Conservation (phyloP, 169 alveolate species). For the Perkinsus chesapeaki region DNA sequence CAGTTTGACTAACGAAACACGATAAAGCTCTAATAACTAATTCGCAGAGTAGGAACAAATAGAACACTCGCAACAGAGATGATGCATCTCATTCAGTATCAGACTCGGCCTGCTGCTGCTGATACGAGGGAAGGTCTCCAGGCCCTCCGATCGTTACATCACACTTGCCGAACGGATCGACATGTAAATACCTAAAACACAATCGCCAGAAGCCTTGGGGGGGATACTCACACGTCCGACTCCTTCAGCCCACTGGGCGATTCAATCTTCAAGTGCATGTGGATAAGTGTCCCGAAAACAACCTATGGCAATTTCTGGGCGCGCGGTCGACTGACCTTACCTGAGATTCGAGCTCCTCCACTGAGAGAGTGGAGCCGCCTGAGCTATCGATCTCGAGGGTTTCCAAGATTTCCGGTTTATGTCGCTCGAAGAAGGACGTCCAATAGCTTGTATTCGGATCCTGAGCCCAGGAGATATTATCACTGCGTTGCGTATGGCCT, state of each 20-base stretch:
- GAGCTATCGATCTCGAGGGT: background rate
- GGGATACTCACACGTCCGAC: background rate
- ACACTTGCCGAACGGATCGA: background rate
- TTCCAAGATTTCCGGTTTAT: background rate
- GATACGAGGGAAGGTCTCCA: background rate
- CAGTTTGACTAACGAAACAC: no score
- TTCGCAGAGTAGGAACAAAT: background rate
- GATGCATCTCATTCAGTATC: background rate
- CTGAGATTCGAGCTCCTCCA: background rate
- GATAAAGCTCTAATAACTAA: no score
- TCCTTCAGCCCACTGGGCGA: background rate
- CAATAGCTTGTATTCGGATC: background rate
- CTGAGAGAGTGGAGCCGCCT: background rate
- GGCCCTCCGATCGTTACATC: background rate
- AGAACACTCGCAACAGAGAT: background rate
- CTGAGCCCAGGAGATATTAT: background rate
- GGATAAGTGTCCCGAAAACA: background rate
- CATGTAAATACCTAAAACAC: background rate
- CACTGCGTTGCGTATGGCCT: background rate
- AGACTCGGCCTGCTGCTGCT: background rate
- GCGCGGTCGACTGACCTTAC: background rate
- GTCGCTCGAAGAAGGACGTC: background rate
- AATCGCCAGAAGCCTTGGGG: background rate
- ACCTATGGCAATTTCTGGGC: background rate
- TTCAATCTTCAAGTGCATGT: background rate